Evolutionary conservation across 441 rosid genomes (phyloP).

Genomic region (Corymbia citriodora): DNA sequence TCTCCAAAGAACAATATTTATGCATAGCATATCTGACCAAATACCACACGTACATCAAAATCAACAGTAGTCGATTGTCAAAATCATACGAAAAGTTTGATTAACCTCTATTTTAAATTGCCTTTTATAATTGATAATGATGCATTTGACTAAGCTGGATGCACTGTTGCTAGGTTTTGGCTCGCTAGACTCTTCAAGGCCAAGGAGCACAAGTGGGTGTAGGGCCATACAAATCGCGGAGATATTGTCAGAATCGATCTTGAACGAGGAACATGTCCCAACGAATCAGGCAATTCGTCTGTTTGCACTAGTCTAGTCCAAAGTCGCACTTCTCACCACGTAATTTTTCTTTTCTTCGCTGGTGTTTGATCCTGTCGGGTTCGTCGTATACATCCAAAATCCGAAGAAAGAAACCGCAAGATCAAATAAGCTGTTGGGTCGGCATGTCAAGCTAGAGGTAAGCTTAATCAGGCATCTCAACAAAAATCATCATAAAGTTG

Average conservation of each 20-base stretch:
- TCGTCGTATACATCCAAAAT: neutral
- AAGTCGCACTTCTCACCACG: neutral
- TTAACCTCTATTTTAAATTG: neutral
- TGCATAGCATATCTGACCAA: neutral
- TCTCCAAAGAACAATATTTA: neutral
- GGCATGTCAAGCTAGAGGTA: neutral
- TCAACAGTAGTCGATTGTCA: neutral
- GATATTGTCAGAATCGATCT: neutral
- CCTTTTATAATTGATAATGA: neutral
- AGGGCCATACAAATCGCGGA: neutral
- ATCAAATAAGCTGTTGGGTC: neutral
- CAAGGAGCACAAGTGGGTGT: neutral
- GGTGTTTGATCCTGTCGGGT: neutral
- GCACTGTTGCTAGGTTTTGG: neutral
- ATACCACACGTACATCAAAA: neutral
- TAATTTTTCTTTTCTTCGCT: neutral
- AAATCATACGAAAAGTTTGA: neutral
- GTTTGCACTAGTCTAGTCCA: neutral
- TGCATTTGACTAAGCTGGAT: neutral
- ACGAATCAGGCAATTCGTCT: neutral
- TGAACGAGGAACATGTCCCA: neutral
- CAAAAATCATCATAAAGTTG: neutral
- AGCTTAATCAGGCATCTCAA: neutral
- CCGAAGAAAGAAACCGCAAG: neutral
- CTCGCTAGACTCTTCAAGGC: neutral